Evolutionary conservation across 441 rosid genomes (phyloP).

Genomic region (Arabidopsis hybrid): DNA sequence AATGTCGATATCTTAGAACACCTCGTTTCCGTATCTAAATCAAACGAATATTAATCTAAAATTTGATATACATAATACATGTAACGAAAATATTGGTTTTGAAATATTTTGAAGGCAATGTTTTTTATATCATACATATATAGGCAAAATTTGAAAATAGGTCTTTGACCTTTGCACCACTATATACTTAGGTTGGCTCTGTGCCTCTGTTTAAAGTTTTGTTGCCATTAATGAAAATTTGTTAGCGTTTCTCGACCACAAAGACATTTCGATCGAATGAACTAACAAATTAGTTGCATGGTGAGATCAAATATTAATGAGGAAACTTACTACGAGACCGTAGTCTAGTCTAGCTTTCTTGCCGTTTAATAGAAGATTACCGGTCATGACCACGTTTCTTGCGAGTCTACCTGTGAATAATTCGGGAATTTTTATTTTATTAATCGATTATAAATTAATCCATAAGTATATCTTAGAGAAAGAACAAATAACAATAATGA

Average conservation of each 20-base stretch:
- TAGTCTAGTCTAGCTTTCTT: constrained; percentile 66
- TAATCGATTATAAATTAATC: not conserved
- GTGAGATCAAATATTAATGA: constrained; percentile 18
- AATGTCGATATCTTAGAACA: too few species aligned
- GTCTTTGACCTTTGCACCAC: constrained; percentile 15
- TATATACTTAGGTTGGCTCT: not conserved
- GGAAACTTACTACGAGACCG: constrained; percentile 71
- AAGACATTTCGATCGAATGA: constrained; percentile 11
- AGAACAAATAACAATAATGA: not conserved
- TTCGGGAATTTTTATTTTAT: not conserved
- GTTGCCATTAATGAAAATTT: constrained; percentile 9
- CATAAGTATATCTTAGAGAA: not conserved
- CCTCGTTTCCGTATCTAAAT: not conserved
- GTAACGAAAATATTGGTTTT: not conserved
- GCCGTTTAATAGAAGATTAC: constrained; percentile 82
- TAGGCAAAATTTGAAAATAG: not conserved
- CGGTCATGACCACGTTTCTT: constrained; percentile 87
- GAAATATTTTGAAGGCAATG: not conserved
- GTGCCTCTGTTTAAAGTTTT: not conserved
- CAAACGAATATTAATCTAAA: not conserved
- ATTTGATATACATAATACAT: not conserved
- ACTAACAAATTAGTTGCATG: constrained; percentile 18
- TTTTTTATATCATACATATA: not conserved
- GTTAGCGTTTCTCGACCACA: constrained; percentile 6
- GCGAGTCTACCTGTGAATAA: constrained; percentile 80